Conservation (phyloP, 108 stramenopile genomes). For the Cyclotella choctawhatcheeana region DNA sequence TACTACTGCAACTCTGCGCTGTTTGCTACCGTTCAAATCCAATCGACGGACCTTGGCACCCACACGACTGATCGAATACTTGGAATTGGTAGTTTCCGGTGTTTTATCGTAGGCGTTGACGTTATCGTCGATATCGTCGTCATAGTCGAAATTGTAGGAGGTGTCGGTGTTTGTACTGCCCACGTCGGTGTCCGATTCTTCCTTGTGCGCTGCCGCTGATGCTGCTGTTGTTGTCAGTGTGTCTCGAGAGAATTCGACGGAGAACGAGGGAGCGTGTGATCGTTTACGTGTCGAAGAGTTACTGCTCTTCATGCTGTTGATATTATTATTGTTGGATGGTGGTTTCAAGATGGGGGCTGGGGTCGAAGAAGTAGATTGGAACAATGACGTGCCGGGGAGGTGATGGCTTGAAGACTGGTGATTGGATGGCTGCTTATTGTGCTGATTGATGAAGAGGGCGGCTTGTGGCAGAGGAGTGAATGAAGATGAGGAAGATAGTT, state of each 20-base stretch:
- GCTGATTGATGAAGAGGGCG: no score
- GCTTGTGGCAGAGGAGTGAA: no score
- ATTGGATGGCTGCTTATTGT: background rate
- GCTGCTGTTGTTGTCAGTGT: background rate
- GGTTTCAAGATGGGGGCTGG: constrained; percentile 1
- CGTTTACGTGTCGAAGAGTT: no score
- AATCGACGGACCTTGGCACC: constrained; percentile 38
- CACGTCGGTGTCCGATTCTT: constrained; percentile 29
- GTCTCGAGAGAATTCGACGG: constrained; percentile 13
- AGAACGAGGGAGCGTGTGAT: background rate
- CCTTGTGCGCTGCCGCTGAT: no score
- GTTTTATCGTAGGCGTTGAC: constrained; percentile 1
- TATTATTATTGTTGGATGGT: no score
- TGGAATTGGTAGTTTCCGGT: constrained; percentile 13
- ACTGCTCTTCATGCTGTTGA: no score
- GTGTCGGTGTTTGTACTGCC: constrained; percentile 19
- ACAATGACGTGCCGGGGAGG: constrained; percentile 3
- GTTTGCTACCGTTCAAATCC: constrained; percentile 11
- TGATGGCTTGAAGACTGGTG: no score
- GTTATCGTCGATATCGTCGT: no score
- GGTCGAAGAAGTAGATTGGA: no score
- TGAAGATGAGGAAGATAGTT: no score
- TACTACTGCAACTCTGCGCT: background rate
- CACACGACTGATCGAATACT: constrained; percentile 12
- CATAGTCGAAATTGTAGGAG: constrained; percentile 18